A percentile compares a stretch with the other conserved stretches of the same genome.
phyloP scores from a whole-genome alignment of 2,329 filamentous ascomycete genomes.

The Sporothrix brunneoviolacea region DNA sequence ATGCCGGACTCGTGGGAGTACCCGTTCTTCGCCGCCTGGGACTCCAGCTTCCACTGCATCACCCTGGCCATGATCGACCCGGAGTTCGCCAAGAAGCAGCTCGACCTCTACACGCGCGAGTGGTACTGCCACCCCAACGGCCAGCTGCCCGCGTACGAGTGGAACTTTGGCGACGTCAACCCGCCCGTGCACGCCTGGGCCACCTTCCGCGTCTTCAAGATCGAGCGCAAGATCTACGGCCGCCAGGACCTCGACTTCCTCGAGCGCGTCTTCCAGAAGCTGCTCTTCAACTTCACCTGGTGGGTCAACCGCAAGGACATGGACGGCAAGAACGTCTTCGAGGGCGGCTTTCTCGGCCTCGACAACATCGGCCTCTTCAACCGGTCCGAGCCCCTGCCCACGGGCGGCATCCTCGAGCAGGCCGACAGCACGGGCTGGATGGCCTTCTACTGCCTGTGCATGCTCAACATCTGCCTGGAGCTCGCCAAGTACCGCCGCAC shows the following conservation, averaged over 20 bases:
- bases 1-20: constrained; percentile 99
- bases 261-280: constrained; percentile 92
- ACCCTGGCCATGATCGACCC: constrained; percentile 95
- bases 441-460: constrained; percentile 93
- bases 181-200: constrained; percentile 96
- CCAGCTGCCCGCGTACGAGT: constrained; percentile 85
- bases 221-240: constrained; percentile 94
- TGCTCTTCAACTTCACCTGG: constrained; percentile 96
- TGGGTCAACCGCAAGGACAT: constrained; percentile 97
- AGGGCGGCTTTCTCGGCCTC: constrained; percentile 88
- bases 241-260: constrained; percentile 92
- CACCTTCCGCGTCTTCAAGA: constrained; percentile 93
- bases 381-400: constrained; percentile 87
- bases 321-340: constrained; percentile 94
- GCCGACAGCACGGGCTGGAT: constrained; percentile 98
- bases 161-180: constrained; percentile 97
- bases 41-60: constrained; percentile 95
- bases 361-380: constrained; percentile 99
- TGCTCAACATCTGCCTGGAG: constrained; percentile 95
- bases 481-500: constrained; percentile 90
- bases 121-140: constrained; percentile 99
- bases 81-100: constrained; percentile 95
- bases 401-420: constrained; percentile 88
- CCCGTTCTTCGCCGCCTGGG: constrained; percentile 96
- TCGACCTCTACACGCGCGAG: constrained; percentile 90